A percentile compares a stretch with the other conserved stretches of the same genome.
These are phyloP conservation scores for Kwoniella shandongensis DNA, from an alignment of 768 basidiomycete genomes.

Conservation along the genomic window DNA sequence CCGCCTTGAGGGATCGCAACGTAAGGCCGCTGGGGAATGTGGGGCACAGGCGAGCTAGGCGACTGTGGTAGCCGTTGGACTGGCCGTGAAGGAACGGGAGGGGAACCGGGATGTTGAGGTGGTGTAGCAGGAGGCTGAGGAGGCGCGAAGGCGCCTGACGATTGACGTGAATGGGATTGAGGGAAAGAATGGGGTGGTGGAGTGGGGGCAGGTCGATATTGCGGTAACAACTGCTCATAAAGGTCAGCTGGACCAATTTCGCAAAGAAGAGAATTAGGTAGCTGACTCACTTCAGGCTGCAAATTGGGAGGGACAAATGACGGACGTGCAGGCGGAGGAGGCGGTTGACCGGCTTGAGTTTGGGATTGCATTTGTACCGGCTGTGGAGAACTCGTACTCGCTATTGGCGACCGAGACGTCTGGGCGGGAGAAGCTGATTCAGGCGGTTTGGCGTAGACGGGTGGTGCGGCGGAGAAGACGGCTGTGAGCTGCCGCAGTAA, in stretches of 20 bases:
- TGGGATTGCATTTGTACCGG: not conserved
- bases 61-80: conserved; percentile 11
- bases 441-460: conserved; percentile 73
- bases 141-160: conserved; percentile 24
- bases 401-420: conserved; percentile 7
- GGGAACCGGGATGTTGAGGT: conserved; percentile 30
- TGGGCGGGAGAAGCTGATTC: conserved; percentile 18
- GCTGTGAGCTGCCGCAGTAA: conserved; percentile 76
- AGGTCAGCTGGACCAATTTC: too few species aligned
- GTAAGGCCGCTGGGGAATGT: conserved; percentile 26
- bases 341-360: conserved; percentile 5
- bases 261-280: too few species aligned
- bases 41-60: conserved; percentile 8
- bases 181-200: conserved; percentile 47
- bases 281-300: conserved; percentile 22
- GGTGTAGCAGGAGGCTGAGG: conserved; percentile 18
- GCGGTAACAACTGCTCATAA: conserved; percentile 32
- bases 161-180: conserved; percentile 31
- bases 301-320: conserved; percentile 7
- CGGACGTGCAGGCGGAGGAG: conserved; percentile 27
- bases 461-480: conserved; percentile 80
- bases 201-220: conserved; percentile 49
- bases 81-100: conserved; percentile 44
- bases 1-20: conserved; percentile 14
- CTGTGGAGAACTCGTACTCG: conserved; percentile 1